Conservation (phyloP, 257 asterid genomes). For the Catharanthus roseus region DNA sequence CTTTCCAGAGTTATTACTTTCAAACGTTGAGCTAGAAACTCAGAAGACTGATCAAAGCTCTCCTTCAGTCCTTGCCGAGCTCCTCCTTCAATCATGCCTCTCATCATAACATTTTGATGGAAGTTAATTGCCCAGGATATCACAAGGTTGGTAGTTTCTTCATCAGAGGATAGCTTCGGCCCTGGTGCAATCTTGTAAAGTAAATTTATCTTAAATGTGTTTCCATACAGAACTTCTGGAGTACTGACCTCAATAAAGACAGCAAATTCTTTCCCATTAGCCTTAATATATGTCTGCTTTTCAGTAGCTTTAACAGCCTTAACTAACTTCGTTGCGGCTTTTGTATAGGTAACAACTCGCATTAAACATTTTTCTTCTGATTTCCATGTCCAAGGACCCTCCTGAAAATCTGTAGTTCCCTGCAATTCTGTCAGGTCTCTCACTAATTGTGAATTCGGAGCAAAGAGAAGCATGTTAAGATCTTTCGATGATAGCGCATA, state of each 20-base stretch:
- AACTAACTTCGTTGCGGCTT: constrained; percentile 67
- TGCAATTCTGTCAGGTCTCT: constrained; percentile 51
- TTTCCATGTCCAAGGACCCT: constrained; percentile 68
- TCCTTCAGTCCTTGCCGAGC: constrained; percentile 78
- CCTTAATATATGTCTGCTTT: constrained; percentile 62
- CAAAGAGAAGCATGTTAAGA: constrained; percentile 57
- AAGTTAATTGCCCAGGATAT: constrained; percentile 76
- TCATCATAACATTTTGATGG: constrained; percentile 70
- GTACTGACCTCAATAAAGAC: constrained; percentile 54
- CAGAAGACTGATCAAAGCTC: constrained; percentile 58
- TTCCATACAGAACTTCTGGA: constrained; percentile 93
- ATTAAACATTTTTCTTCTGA: constrained; percentile 42
- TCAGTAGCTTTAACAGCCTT: constrained; percentile 82
- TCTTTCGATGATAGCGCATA: constrained; percentile 43
- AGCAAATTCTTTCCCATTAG: constrained; percentile 48
- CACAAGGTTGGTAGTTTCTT: constrained; percentile 55
- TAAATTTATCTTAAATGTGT: constrained; percentile 57
- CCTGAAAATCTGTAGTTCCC: constrained; percentile 59
- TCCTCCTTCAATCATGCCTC: constrained; percentile 73
- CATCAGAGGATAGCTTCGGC: constrained; percentile 34
- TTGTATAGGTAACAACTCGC: constrained; percentile 57
- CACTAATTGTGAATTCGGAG: constrained; percentile 56
- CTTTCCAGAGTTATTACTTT: constrained; percentile 30
- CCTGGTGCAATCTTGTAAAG: constrained; percentile 73
- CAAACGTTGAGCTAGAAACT: constrained; percentile 43